These are phyloP conservation scores for Cinchona pubescens DNA, from an alignment of 257 asterid species.

Conservation along the genomic window DNA sequence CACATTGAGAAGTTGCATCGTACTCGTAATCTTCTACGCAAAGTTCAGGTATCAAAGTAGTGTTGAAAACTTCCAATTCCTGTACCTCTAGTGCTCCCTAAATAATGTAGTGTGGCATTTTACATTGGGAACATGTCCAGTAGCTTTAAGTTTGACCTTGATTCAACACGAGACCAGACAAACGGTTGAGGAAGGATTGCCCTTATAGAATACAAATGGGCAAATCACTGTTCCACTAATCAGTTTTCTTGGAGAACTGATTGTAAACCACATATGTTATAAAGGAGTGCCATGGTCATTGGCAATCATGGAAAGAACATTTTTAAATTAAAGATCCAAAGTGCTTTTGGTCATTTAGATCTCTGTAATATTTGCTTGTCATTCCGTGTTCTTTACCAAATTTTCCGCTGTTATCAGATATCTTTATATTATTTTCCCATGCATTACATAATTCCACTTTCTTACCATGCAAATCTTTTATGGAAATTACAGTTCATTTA, in stretches of 20 bases:
- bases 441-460: constrained; percentile 17
- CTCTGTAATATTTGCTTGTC: background rate
- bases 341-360: background rate
- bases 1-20: constrained; percentile 97
- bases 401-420: background rate
- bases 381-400: background rate
- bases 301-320: background rate
- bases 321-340: background rate
- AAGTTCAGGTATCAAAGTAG: constrained; percentile 75
- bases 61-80: constrained; percentile 14
- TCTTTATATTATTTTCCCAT: background rate
- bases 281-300: background rate
- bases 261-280: background rate
- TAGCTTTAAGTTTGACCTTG: background rate
- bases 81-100: constrained; percentile 3
- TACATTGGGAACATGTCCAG: background rate
- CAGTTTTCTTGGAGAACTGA: background rate
- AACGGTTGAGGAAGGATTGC: background rate
- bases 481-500: constrained; percentile 92
- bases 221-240: background rate
- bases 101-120: background rate
- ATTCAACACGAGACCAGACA: background rate
- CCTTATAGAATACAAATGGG: background rate
- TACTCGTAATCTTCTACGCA: constrained; percentile 87
- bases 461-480: constrained; percentile 28